Percentiles rank a stretch among this genome's conserved stretches.
phyloP scores from a whole-genome alignment of 768 basidiomycete genomes.

The Pholiota microspora region DNA sequence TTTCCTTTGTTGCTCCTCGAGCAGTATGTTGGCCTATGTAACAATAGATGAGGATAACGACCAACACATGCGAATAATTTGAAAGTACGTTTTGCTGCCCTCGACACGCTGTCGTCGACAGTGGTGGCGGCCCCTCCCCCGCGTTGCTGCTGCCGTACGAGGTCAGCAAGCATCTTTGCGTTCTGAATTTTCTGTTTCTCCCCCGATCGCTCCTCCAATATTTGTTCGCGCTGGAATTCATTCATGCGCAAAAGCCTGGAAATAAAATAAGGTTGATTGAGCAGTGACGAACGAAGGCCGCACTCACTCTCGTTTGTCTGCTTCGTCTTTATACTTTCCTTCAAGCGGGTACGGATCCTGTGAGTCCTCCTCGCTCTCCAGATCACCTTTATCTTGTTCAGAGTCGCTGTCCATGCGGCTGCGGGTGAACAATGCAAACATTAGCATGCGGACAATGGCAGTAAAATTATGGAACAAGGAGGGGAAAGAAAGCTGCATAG shows the following conservation, averaged over 20 bases:
- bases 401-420: conserved; percentile 44
- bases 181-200: conserved; percentile 76
- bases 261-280: neutral
- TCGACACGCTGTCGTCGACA: conserved; percentile 59
- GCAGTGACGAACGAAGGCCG: conserved; percentile 7
- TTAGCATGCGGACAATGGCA: neutral
- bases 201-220: conserved; percentile 77
- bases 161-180: conserved; percentile 65
- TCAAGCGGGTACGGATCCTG: conserved; percentile 84
- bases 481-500: neutral
- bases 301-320: conserved; percentile 77
- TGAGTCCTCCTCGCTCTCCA: conserved; percentile 53
- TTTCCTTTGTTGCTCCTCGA: conserved; percentile 78
- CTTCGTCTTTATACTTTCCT: conserved; percentile 85
- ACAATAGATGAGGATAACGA: conserved; percentile 9
- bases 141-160: conserved; percentile 66
- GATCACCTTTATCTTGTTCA: conserved; percentile 51
- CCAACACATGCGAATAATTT: conserved; percentile 1
- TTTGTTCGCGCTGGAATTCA: conserved; percentile 88
- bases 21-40: conserved; percentile 67
- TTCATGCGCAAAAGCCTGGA: conserved; percentile 75
- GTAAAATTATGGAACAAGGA: neutral
- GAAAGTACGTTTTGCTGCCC: conserved; percentile 74
- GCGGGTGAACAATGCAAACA: conserved; percentile 14
- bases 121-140: conserved; percentile 38